These are phyloP conservation scores for Verticillium dahliae DNA, from an alignment of 2,329 filamentous ascomycete species.

Conservation along the genomic window DNA sequence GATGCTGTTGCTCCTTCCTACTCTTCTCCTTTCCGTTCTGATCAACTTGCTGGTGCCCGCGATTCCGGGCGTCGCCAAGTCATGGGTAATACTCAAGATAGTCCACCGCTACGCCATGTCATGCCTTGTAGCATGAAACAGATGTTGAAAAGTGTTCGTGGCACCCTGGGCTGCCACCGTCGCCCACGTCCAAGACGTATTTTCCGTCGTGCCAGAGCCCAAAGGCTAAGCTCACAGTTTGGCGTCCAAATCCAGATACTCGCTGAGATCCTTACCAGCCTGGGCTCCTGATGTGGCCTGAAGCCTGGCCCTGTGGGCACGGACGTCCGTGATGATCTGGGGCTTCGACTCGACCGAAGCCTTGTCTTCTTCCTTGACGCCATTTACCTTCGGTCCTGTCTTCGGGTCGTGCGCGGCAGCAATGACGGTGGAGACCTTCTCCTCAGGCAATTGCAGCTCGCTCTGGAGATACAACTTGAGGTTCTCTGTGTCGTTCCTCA, in stretches of 20 bases:
- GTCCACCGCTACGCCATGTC: background rate
- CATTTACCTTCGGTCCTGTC: constrained; percentile 26
- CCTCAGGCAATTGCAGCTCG: constrained; percentile 38
- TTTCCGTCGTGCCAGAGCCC: background rate
- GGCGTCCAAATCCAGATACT: constrained; percentile 78
- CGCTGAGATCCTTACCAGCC: constrained; percentile 67
- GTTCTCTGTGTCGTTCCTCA: constrained; percentile 40
- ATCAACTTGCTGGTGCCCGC: background rate
- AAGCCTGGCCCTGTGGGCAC: constrained; percentile 72
- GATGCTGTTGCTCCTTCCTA: background rate
- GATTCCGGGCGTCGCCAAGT: background rate
- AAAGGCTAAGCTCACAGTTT: constrained; percentile 56
- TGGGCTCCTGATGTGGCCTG: constrained; percentile 65
- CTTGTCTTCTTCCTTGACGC: constrained; percentile 23
- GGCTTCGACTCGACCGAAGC: constrained; percentile 25
- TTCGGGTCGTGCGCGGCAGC: constrained; percentile 36
- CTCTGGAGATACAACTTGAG: constrained; percentile 44
- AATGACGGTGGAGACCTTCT: constrained; percentile 42
- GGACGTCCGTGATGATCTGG: constrained; percentile 67
- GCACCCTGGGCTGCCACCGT: background rate
- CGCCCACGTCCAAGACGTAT: background rate
- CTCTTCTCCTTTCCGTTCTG: background rate
- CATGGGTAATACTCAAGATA: background rate
- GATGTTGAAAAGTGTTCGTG: background rate
- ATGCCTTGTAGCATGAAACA: background rate